These are phyloP conservation scores for Bolboschoenus planiculmis DNA, from an alignment of 176 grass and related monocot species.

Conservation along the genomic window DNA sequence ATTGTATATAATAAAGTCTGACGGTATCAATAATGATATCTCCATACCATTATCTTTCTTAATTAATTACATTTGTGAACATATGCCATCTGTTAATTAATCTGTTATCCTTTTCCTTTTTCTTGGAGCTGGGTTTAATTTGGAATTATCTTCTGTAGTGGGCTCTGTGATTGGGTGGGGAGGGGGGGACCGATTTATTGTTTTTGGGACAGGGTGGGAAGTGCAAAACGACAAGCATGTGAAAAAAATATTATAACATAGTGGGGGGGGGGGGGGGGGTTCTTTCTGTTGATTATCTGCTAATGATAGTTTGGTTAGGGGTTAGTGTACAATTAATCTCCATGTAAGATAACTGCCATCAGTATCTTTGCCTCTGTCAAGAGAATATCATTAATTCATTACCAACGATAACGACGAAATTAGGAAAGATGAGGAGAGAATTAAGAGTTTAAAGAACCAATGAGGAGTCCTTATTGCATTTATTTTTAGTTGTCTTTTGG, in stretches of 20 bases:
- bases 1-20: no score
- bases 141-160: not conserved
- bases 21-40: no score
- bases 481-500: not conserved
- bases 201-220: not conserved
- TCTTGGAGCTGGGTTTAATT: not conserved
- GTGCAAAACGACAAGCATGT: conserved; percentile 20
- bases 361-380: not conserved
- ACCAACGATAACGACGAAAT: not conserved
- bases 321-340: not conserved
- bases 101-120: not conserved
- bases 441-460: not conserved
- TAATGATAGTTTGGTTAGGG: not conserved
- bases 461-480: not conserved
- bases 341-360: not conserved
- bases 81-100: not conserved
- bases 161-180: not conserved
- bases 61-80: not conserved
- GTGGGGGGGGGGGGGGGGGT: no score
- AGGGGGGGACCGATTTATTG: not conserved
- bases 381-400: not conserved
- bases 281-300: not conserved
- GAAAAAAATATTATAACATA: conserved; percentile 9
- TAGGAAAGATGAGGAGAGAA: not conserved
- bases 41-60: not conserved